Evolutionary conservation across 331 rosid genomes (phyloP).

Genomic region (Telfairia occidentalis): DNA sequence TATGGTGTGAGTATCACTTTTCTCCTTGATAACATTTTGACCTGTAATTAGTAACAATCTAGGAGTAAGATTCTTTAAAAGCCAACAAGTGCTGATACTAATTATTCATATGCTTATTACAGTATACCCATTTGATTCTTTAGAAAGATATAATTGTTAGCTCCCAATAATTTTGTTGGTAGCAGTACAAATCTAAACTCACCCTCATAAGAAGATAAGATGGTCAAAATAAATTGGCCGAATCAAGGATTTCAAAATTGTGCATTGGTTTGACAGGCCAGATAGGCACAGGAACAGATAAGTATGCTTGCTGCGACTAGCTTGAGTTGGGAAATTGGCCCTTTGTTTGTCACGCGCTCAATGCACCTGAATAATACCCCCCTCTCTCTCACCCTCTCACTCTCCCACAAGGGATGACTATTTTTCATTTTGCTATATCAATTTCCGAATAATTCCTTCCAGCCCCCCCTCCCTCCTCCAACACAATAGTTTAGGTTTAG

Average conservation of each 20-base stretch:
- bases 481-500: not conserved
- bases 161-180: not conserved
- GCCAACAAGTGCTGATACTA: not conserved
- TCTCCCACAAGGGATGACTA: not conserved
- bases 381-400: not conserved
- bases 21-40: not conserved
- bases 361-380: not conserved
- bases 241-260: not conserved
- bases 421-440: not conserved
- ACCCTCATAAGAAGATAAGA: not conserved
- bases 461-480: not conserved
- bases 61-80: no score
- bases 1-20: slow-evolving; percentile 53
- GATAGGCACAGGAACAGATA: not conserved
- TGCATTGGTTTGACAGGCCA: not conserved
- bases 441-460: no score
- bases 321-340: not conserved
- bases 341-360: not conserved
- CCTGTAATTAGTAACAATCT: not conserved
- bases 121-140: not conserved
- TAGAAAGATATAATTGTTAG: not conserved
- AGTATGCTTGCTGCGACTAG: not conserved
- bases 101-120: not conserved
- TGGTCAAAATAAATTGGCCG: not conserved
- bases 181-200: not conserved